Conservation (phyloP, 2,329 filamentous ascomycete genomes). For the Chaetomiaceae sp. region DNA sequence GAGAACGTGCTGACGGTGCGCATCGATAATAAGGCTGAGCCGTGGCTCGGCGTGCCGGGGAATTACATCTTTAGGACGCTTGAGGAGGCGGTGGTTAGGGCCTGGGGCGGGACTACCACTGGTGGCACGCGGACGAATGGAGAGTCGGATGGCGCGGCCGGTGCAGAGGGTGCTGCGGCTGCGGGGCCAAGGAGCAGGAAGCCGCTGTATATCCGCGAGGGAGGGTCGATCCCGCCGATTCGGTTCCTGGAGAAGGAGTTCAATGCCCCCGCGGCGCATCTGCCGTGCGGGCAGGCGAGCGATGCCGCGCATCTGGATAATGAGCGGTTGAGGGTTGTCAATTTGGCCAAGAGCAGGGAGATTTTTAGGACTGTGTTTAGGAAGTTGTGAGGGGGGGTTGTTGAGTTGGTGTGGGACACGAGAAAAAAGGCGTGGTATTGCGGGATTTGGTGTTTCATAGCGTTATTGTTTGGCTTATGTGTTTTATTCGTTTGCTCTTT, state of each 20-base stretch:
- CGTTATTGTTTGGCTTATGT: neutral
- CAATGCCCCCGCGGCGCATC: slow-evolving; percentile 79
- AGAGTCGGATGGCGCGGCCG: slow-evolving; percentile 16
- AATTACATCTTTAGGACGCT: slow-evolving; percentile 89
- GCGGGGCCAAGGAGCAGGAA: slow-evolving; percentile 42
- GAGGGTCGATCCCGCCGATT: slow-evolving; percentile 91
- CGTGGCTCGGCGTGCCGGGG: slow-evolving; percentile 88
- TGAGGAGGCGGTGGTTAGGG: slow-evolving; percentile 76
- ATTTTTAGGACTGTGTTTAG: slow-evolving; percentile 86
- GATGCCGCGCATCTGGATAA: slow-evolving; percentile 94
- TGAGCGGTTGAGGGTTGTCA: slow-evolving; percentile 81
- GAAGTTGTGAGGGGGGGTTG: slow-evolving; percentile 43
- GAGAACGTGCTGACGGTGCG: slow-evolving; percentile 75
- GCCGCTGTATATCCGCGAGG: slow-evolving; percentile 91
- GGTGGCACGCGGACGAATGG: neutral
- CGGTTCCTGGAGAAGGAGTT: slow-evolving; percentile 94
- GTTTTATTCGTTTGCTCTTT: neutral
- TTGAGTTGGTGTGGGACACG: neutral
- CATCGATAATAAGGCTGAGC: slow-evolving; percentile 90
- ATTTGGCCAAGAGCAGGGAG: slow-evolving; percentile 84
- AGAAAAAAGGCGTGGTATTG: neutral
- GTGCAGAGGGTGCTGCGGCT: slow-evolving; percentile 22
- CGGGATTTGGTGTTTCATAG: too few relatives aligned
- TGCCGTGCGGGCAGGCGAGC: slow-evolving; percentile 92
- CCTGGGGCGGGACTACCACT: slow-evolving; percentile 59